phyloP scores from a whole-genome alignment of 139 green algal genomes.

The Microglena sp. region DNA sequence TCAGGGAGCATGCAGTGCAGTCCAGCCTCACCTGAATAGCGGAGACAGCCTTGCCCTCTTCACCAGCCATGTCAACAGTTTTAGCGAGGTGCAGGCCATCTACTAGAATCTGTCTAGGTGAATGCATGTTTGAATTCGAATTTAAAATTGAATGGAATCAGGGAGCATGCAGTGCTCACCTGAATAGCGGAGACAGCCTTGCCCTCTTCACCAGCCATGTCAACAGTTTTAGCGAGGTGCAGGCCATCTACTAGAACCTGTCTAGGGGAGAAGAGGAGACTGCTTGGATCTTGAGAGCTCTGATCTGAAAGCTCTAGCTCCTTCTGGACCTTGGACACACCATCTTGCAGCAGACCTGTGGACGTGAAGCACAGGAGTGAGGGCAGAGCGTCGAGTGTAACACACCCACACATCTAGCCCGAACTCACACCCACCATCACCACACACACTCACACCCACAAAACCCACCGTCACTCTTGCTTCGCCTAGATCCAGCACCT shows the following conservation, averaged over 20 bases:
- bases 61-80: too few relatives aligned
- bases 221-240: background rate
- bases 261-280: background rate
- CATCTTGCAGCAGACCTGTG: background rate
- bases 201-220: constrained; percentile 7
- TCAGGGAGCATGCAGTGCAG: too few relatives aligned
- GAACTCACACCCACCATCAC: too few relatives aligned
- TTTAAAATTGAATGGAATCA: background rate
- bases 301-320: background rate
- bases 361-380: background rate
- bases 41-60: too few relatives aligned
- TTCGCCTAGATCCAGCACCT: too few relatives aligned
- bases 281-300: background rate
- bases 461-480: too few relatives aligned
- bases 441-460: too few relatives aligned
- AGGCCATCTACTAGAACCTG: constrained; percentile 11
- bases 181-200: constrained; percentile 15
- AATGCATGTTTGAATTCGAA: too few relatives aligned
- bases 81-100: too few relatives aligned
- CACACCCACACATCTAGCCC: too few relatives aligned
- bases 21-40: too few relatives aligned
- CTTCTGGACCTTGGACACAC: background rate
- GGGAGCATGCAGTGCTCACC: background rate
- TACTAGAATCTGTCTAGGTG: too few relatives aligned
- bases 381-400: background rate